phyloP scores from a whole-genome alignment of 2,329 filamentous ascomycete species.

The Fusarium solani-melongenae region DNA sequence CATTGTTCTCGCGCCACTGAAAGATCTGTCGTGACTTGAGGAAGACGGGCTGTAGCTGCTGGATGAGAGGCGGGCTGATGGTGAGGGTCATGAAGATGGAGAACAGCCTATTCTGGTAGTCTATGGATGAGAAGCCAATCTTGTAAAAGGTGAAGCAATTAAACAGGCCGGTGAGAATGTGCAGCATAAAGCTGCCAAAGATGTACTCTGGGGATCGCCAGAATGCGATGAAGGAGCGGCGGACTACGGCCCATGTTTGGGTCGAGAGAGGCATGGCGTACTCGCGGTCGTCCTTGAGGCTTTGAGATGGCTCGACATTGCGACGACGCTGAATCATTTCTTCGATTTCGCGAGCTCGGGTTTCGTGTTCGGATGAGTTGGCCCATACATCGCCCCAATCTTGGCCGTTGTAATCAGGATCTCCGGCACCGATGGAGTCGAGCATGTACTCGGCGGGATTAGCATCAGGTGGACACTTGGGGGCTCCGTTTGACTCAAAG shows the following conservation, averaged over 20 bases:
- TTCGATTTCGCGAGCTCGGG: constrained; percentile 62
- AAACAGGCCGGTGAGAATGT: constrained; percentile 73
- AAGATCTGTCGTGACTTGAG: constrained; percentile 75
- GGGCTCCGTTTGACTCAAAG: constrained; percentile 61
- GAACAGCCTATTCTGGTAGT: constrained; percentile 79
- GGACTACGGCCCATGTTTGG: constrained; percentile 66
- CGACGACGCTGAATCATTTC: constrained; percentile 61
- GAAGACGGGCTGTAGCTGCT: constrained; percentile 81
- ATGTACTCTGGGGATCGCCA: constrained; percentile 75
- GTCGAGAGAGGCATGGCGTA: constrained; percentile 69
- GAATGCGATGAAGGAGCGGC: constrained; percentile 70
- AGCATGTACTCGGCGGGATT: constrained; percentile 69
- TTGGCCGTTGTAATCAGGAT: constrained; percentile 68
- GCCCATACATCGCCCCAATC: constrained; percentile 74
- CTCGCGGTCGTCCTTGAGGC: constrained; percentile 64
- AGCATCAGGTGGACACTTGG: constrained; percentile 57
- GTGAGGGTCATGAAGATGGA: constrained; percentile 82
- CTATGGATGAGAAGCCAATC: constrained; percentile 65
- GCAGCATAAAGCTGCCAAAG: constrained; percentile 70
- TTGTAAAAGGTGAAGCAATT: constrained; percentile 78
- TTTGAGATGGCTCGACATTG: constrained; percentile 49
- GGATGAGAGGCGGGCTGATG: constrained; percentile 78
- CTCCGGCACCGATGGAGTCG: constrained; percentile 70
- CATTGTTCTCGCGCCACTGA: constrained; percentile 76
- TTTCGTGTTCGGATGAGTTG: constrained; percentile 59